These are phyloP conservation scores for Astrocystis sublimbata DNA, from an alignment of 495 filamentous ascomycete genomes.

Conservation along the genomic window DNA sequence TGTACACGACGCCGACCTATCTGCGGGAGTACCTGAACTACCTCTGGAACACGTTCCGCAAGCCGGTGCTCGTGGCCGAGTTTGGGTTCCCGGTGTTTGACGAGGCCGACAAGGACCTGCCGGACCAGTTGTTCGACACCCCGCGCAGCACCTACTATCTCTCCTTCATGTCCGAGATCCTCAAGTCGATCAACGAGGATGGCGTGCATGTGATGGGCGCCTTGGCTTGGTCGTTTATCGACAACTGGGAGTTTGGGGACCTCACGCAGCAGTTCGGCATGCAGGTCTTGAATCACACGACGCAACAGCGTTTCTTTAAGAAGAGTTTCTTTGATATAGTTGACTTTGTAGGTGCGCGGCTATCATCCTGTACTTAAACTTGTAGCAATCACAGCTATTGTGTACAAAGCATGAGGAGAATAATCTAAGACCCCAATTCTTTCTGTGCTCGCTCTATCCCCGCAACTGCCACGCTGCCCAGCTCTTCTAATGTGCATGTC, in stretches of 20 bases:
- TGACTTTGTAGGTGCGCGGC: conserved; percentile 34
- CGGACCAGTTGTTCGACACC: conserved; percentile 48
- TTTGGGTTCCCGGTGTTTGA: conserved; percentile 12
- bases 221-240: conserved; percentile 52
- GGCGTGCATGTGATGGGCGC: conserved; percentile 50
- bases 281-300: conserved; percentile 46
- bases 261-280: conserved; percentile 41
- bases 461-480: no score
- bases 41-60: conserved; percentile 47
- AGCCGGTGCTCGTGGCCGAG: conserved; percentile 33
- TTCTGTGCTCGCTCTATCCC: no score
- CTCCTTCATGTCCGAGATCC: conserved; percentile 45
- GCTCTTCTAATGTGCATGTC: no score
- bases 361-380: conserved; percentile 13
- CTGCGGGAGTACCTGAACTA: conserved; percentile 43
- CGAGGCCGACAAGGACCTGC: conserved; percentile 44
- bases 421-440: no score
- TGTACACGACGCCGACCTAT: conserved; percentile 32
- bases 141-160: conserved; percentile 8
- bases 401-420: no score
- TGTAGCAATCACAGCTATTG: background rate
- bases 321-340: conserved; percentile 52
- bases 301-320: conserved; percentile 44
- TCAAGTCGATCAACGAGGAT: conserved; percentile 45
- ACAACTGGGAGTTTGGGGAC: conserved; percentile 50